Base-by-base conservation (phyloP, 2,329 filamentous ascomycete species). In the Orbilia brochopaga region DNA sequence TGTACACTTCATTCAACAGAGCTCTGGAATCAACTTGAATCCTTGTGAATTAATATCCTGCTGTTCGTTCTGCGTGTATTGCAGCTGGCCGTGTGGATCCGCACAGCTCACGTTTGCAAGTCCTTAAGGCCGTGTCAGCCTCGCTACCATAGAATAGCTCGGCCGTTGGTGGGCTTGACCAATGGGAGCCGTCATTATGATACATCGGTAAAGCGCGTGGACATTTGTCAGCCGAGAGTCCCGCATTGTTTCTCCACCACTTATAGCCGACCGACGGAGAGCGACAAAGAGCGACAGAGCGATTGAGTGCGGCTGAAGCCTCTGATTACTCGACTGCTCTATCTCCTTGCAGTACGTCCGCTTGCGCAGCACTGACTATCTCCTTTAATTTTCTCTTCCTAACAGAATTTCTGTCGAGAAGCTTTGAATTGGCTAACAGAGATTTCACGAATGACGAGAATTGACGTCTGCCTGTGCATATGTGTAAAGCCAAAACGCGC, bases 121-220 rank as follows among this genome's bases (percentile, higher is more conserved):
- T 19, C n/a, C 44, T 48, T 48, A 48, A 48, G 44, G 17, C 44
- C 44, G 44, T 21, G n/a, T 48, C 44, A 48, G 44, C 44, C 44
- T 48, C 44, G 17, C 8, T 23, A 48, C 44, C 44, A 48, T 19
- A 48, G 8, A 19, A 21, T 6, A 19, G 6, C 19, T 48, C 44
- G 17, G 21, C n/a, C 44, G 44, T 48, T 48, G 19, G 8, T 5
- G 5, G 5, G 5, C 19, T 21, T 17, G 44, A 11, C 44, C 44
- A 48, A 48, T 48, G 19, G 44, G 44, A 48, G 44, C 11, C 17
- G 19, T 11, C 4, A 48, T 19, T 19, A 19, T 19, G 8, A 19
- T 10, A 23, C 19, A 21, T 48, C 44, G 44, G n/a, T 21, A 19
- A 32, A 32, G 27, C 3, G 27, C 44, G 19, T 48, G 44, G 15